These are phyloP conservation scores for Tinospora cordifolia DNA, from an alignment of 164 flowering plant genomes.

Conservation along the genomic window DNA sequence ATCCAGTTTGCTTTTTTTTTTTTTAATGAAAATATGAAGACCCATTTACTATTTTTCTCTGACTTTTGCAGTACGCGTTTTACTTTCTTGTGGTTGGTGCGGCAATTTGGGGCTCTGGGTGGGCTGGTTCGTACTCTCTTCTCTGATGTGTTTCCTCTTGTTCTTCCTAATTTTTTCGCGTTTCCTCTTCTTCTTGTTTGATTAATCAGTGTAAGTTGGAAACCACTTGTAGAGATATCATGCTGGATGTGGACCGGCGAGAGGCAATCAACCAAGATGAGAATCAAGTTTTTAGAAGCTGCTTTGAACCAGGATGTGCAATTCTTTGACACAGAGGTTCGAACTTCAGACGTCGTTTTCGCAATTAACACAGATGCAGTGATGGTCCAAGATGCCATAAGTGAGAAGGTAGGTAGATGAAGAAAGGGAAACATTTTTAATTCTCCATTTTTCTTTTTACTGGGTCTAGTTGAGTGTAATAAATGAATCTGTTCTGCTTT, in stretches of 20 bases:
- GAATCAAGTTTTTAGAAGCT: constrained; percentile 87
- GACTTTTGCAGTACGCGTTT: constrained; percentile 68
- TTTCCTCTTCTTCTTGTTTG: background rate
- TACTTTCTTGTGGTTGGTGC: constrained; percentile 97
- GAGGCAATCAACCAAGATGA: constrained; percentile 88
- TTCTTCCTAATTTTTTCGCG: background rate
- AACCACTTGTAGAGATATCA: constrained; percentile 67
- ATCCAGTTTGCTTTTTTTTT: background rate
- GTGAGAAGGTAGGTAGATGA: constrained; percentile 91
- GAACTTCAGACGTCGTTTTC: constrained; percentile 85
- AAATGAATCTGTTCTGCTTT: constrained; percentile 6
- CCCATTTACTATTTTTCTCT: constrained; percentile 9
- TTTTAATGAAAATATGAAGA: background rate
- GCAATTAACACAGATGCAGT: constrained; percentile 92
- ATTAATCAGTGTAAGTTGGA: constrained; percentile 7
- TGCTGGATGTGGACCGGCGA: constrained; percentile 99
- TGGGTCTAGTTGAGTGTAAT: background rate
- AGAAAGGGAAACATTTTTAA: background rate
- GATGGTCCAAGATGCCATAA: constrained; percentile 93
- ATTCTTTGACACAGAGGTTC: constrained; percentile 81
- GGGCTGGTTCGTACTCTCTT: constrained; percentile 62
- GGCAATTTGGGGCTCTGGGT: constrained; percentile 95
- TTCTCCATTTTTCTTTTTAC: background rate
- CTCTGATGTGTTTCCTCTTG: constrained; percentile 1
- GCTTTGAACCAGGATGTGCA: constrained; percentile 90